Conservation (phyloP, 1,284 basidiomycete genomes). For the Paramarasmius palmivorus region DNA sequence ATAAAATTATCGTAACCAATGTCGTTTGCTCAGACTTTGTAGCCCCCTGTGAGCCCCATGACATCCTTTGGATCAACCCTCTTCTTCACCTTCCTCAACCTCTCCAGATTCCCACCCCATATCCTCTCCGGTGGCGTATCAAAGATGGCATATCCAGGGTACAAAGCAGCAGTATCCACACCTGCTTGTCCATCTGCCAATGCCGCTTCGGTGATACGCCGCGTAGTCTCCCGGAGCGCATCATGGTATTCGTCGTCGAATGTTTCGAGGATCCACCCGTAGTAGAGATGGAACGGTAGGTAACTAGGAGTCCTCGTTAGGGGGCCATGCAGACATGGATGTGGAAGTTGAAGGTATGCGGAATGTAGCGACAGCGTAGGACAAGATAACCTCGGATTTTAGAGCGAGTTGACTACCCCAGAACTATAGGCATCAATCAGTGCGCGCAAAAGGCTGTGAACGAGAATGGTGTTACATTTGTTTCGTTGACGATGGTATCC, state of each 20-base stretch:
- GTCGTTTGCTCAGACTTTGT: slow-evolving; percentile 17
- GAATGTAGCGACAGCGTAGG: slow-evolving; percentile 60
- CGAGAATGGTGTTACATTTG: slow-evolving; percentile 29
- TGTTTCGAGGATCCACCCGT: slow-evolving; percentile 35
- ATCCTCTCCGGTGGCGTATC: slow-evolving; percentile 45
- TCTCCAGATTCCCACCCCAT: slow-evolving; percentile 47
- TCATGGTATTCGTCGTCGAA: slow-evolving; percentile 40
- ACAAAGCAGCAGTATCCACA: slow-evolving; percentile 37
- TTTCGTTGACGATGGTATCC: slow-evolving; percentile 49
- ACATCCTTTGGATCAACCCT: slow-evolving; percentile 48
- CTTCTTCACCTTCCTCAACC: slow-evolving; percentile 38
- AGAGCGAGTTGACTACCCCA: slow-evolving; percentile 34
- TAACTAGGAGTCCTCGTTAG: slow-evolving; percentile 38
- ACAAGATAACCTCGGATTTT: slow-evolving; percentile 36
- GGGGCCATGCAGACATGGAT: slow-evolving; percentile 45
- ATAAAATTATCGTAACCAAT: too few relatives aligned
- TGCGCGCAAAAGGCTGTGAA: neutral
- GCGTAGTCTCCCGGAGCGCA: slow-evolving; percentile 38
- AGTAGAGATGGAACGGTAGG: slow-evolving; percentile 50
- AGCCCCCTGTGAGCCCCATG: slow-evolving; percentile 61
- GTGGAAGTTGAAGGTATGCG: slow-evolving; percentile 40
- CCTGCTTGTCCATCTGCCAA: slow-evolving; percentile 41
- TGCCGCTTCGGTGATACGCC: slow-evolving; percentile 36
- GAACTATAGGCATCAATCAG: slow-evolving; percentile 5
- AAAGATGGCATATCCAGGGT: slow-evolving; percentile 54